Percentiles rank a stretch among this genome's conserved stretches.
Conservation (phyloP, 352 stramenopile species). For the Pythium brassicae region DNA sequence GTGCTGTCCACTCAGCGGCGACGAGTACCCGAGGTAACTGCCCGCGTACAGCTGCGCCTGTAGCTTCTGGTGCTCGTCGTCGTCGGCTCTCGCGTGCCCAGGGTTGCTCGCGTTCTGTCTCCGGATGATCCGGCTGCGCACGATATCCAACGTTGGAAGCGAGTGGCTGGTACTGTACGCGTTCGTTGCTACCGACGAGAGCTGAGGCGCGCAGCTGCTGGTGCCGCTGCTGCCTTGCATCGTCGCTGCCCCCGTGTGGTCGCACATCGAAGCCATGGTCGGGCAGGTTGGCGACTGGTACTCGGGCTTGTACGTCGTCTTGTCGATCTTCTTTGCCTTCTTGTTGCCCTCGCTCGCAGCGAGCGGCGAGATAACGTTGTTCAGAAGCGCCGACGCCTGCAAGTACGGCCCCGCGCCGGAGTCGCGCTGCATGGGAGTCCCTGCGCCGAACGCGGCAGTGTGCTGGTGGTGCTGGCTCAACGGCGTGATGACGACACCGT, state of each 20-base stretch:
- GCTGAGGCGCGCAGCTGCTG: neutral
- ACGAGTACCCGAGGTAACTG: conserved; percentile 19
- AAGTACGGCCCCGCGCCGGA: conserved; percentile 23
- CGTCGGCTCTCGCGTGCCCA: conserved; percentile 6
- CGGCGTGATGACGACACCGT: conserved; percentile 24
- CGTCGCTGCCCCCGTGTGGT: conserved; percentile 6
- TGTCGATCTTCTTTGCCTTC: conserved; percentile 66
- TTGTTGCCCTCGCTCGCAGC: conserved; percentile 61
- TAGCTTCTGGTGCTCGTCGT: conserved; percentile 19
- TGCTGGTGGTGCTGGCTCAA: conserved; percentile 17
- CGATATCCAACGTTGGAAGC: conserved; percentile 57
- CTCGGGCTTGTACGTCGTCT: conserved; percentile 34
- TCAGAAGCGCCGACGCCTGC: conserved; percentile 31
- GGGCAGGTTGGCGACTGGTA: conserved; percentile 19
- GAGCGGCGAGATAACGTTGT: conserved; percentile 71
- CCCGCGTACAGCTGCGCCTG: conserved; percentile 19
- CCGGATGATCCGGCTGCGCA: conserved; percentile 60
- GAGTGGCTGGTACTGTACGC: conserved; percentile 20
- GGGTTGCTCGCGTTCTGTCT: conserved; percentile 30
- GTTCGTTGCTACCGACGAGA: conserved; percentile 2
- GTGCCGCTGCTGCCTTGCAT: conserved; percentile 8
- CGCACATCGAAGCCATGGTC: conserved; percentile 13
- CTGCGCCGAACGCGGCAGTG: conserved; percentile 5
- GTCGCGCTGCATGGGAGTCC: conserved; percentile 17
- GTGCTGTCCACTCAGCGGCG: conserved; percentile 1